Evolutionary conservation across 2,329 filamentous ascomycete genomes (phyloP).

Genomic region (Aspergillus alliaceus): DNA sequence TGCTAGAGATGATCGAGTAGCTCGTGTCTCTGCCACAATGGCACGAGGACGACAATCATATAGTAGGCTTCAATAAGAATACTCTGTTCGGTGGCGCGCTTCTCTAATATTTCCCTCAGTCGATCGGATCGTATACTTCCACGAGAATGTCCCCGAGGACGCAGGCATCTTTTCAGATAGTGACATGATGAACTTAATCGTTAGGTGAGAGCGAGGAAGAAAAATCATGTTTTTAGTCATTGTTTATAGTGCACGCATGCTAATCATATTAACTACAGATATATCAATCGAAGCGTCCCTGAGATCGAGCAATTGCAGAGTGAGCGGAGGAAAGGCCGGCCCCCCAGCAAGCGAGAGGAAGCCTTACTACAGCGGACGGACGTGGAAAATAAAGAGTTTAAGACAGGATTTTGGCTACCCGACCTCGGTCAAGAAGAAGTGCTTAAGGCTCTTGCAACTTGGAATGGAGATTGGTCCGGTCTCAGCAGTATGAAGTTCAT

Average conservation of each 20-base stretch:
- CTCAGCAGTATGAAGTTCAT: constrained; percentile 75
- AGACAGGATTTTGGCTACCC: constrained; percentile 77
- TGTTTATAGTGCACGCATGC: not conserved
- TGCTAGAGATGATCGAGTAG: constrained; percentile 78
- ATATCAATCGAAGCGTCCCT: constrained; percentile 36
- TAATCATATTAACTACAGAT: constrained; percentile 24
- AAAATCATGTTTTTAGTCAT: not conserved
- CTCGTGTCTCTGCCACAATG: constrained; percentile 67
- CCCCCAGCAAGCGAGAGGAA: constrained; percentile 74
- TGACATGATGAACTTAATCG: constrained; percentile 53
- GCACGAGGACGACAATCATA: constrained; percentile 73
- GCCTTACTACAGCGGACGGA: constrained; percentile 70
- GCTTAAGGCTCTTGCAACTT: constrained; percentile 64
- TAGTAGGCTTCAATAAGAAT: constrained; percentile 48
- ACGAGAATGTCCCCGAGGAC: constrained; percentile 55
- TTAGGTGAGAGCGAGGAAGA: constrained; percentile 50
- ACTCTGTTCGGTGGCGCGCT: constrained; percentile 23
- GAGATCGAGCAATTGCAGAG: constrained; percentile 51
- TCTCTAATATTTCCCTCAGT: constrained; percentile 46
- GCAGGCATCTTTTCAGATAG: constrained; percentile 35
- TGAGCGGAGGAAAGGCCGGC: constrained; percentile 73
- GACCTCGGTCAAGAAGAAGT: constrained; percentile 70
- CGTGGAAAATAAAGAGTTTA: constrained; percentile 74
- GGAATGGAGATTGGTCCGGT: constrained; percentile 83
- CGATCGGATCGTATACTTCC: constrained; percentile 69